Base-by-base conservation (phyloP, 2,329 filamentous ascomycete genomes). In the Neospermospora avenae region DNA sequence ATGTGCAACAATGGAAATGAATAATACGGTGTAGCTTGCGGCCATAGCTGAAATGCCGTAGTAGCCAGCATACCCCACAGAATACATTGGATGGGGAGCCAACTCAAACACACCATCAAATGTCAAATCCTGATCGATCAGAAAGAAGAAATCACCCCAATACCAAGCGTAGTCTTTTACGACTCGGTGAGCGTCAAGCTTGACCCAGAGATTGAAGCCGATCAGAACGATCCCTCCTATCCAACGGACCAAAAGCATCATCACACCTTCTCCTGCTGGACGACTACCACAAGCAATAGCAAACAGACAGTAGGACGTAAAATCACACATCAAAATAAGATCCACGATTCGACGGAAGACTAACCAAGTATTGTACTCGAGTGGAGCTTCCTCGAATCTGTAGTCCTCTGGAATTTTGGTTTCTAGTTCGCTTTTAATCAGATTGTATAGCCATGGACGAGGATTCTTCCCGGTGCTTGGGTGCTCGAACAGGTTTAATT, bases 111-210 rank as follows among this genome's bases (percentile, higher is more conserved):
- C 95, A 59, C 95, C 95, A 73, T 99, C 95, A 75, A 99, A 99
- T 53, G 93, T 98, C 74, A 99, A 81, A 72, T 96, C 91, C 77
- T 98, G 93, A 76, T 99, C 95, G 74, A 99, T 91, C 71, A 99
- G 87, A 77, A 92, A 99, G 81, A 98, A 99, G 77, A 98, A 98
- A 76, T 99, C 95, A 63, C 95, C 95, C 95, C 95, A 99, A 77
- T 98, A 99, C 95, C 95, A 99, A 28, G 95, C 95, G 77, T 93
- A 99, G 76, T 99, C 95, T 76, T 98, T 98, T 72, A 99, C 95
- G 53, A 99, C 95, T 63, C 95, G 85, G 75, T 99, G 95, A 20
- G 95, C 95, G 76, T 99, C 95, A 63, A 99, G 82, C 77, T 99
- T 99, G 65, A 99, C 95, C 93, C 95, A 98, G 22, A 98, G 82